Percentiles rank a stretch among this genome's conserved stretches.
phyloP scores from a whole-genome alignment of 495 filamentous ascomycete species.

The Geopyxis carbonaria region DNA sequence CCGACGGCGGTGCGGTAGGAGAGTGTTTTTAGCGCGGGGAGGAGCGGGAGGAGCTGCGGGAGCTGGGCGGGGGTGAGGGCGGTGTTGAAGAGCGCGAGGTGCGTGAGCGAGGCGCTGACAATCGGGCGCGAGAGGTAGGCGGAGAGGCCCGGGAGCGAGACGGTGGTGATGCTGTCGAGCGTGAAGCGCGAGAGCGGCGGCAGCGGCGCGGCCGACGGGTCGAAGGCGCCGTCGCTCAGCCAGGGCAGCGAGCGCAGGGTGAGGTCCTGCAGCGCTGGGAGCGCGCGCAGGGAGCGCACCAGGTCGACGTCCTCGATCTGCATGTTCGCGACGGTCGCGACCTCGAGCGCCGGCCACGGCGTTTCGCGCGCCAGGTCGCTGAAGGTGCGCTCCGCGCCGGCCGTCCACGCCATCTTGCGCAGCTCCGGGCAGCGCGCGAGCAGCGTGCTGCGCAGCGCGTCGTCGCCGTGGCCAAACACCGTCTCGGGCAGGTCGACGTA shows the following conservation, averaged over 20 bases:
- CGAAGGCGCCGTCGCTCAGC: constrained; percentile 62
- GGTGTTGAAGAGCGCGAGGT: constrained; percentile 38
- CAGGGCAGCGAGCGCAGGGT: constrained; percentile 49
- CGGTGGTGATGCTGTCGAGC: constrained; percentile 40
- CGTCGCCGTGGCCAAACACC: constrained; percentile 63
- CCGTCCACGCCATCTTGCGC: constrained; percentile 69
- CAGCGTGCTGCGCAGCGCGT: constrained; percentile 63
- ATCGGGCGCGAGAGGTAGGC: constrained; percentile 43
- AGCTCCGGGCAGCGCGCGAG: constrained; percentile 67
- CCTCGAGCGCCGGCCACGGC: constrained; percentile 64
- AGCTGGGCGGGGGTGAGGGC: constrained; percentile 38
- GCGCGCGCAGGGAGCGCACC: constrained; percentile 48
- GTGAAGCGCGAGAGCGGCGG: constrained; percentile 47
- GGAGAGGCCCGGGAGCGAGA: constrained; percentile 47
- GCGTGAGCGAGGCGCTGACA: constrained; percentile 24
- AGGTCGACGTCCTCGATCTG: constrained; percentile 55
- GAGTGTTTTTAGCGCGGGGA: constrained; percentile 22
- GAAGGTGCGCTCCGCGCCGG: constrained; percentile 63
- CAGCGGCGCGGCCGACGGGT: constrained; percentile 39
- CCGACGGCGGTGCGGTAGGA: constrained; percentile 26
- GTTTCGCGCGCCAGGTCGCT: constrained; percentile 44
- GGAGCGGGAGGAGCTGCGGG: constrained; percentile 26
- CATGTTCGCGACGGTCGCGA: constrained; percentile 55
- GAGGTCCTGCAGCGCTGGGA: constrained; percentile 51
- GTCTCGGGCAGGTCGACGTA: constrained; percentile 88